Evolutionary conservation across 2,329 filamentous ascomycete genomes (phyloP), one percentile per base, ranked within the genome.

Genomic region (Plenodomus tracheiphilus): DNA sequence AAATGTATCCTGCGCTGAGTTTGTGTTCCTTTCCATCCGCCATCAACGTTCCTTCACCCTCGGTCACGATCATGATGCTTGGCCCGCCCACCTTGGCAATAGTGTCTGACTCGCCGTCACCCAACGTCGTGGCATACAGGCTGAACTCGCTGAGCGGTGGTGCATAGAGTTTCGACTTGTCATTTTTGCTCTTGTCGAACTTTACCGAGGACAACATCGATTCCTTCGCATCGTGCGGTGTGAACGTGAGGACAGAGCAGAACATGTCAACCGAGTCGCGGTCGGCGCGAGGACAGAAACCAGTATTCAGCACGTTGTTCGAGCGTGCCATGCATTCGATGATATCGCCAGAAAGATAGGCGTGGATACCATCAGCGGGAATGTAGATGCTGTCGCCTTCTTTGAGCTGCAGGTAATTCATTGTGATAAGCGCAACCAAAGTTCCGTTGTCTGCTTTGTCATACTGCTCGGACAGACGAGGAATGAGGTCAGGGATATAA

Each of bases 241-340:
- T 75, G 73, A 89, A 91, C 0, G 81, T 87, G 16, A 91, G 65
- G 1, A 81, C 79, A 3, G 80, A 74, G 18, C 77, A 77, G 70
- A 91, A 91, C 21, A 85, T 66, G 16, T 88, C 84, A 19, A 85
- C 75, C 37, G 77, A 83, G 62, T 88, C 81, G 11, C 86, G 78
- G 39, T 88, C 83, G 0, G 83, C 81, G 1, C 77, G 77, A 0
- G 87, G 86, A 58, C 86, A 91, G 75, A 92, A 89, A 0, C 88
- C 87, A 0, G 82, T 84, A 68, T 88, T 89, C 41, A 91, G 76
- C 2, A 91, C 87, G 49, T 90, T 89, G 74, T 91, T 85, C 17
- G 80, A 85, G 7, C 86, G 80, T 1, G 87, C 87, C 87, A 91
- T 91, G 71, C 87, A 90, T 69, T 91, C 87, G 59, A 91, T 83